Conservation (phyloP, 805 yeast genomes). For the Saccharomycopsis schoenii region DNA sequence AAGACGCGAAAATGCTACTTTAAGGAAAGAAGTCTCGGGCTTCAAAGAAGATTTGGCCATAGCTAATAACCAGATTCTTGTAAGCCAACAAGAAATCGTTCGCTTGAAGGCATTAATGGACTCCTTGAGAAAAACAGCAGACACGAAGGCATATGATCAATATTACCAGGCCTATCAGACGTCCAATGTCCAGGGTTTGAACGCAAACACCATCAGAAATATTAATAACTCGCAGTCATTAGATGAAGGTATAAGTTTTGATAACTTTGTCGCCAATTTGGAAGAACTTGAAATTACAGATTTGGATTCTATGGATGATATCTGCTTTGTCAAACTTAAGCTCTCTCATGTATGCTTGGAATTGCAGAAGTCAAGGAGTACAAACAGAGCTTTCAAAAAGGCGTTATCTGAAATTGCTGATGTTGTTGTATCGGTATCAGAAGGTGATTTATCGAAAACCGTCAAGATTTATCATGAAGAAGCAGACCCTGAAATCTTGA, state of each 20-base stretch:
- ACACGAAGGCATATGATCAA: conserved; percentile 6
- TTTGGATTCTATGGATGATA: conserved; percentile 12
- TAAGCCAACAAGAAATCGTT: conserved; percentile 14
- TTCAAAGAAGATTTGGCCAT: conserved; percentile 17
- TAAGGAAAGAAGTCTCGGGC: conserved; percentile 8
- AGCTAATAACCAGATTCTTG: conserved; percentile 13
- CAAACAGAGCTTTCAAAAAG: conserved; percentile 61
- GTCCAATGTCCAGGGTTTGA: background rate
- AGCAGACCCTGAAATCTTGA: conserved; percentile 68
- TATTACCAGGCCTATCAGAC: conserved; percentile 6
- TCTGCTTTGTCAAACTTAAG: conserved; percentile 9
- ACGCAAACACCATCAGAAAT: background rate
- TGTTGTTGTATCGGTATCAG: conserved; percentile 80
- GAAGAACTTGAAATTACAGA: conserved; percentile 12
- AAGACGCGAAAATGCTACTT: conserved; percentile 4
- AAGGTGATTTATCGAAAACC: conserved; percentile 78
- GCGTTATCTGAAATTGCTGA: conserved; percentile 75
- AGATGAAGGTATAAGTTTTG: background rate
- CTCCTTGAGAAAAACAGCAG: conserved; percentile 10
- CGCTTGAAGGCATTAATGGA: conserved; percentile 10
- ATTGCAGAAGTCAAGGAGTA: conserved; percentile 23
- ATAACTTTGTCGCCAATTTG: conserved; percentile 7
- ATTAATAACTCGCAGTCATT: background rate
- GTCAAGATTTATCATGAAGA: conserved; percentile 65
- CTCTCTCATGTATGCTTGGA: conserved; percentile 11